Evolutionary conservation across 306 rosid genomes (phyloP), one percentile per base, ranked within the genome.

Genomic region (Inga laurina): DNA sequence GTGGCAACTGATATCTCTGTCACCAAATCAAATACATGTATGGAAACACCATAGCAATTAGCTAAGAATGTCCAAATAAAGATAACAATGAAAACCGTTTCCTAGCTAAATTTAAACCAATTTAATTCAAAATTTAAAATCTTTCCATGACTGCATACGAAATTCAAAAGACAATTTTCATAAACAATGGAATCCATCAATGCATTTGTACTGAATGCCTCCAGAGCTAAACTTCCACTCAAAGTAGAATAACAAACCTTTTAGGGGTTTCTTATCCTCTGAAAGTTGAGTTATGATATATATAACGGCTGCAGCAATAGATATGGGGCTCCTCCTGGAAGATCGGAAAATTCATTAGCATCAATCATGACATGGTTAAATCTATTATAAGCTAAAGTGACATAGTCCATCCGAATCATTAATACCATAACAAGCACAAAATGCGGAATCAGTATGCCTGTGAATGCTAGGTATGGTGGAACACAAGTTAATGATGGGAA

Each of bases 251-350:
- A 41, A 74, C 79, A 44, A 59, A 96, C 99, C 99, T 92, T 96
- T 96, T 48, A 92, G 94, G 72, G 99, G 93, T 85, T 94, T 96
- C 84, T 91, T 96, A 72, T 92, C 97, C 45, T 96, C 98, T 0
- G 98, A 96, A 79, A 96, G 98, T 73, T 96, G 97, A 65, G 99
- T 96, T 75, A 96, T 90, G 56, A 96, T 96, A 87, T 96, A 94
- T 84, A 92, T 96, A 72, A 96, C 99, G 81, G 99, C 98, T 8
- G 99, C 98, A n/a, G 98, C 98, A 83, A 96, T 94, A 59, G 98
- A 94, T 87, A 96, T 94, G 72, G 99, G 99, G 86, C 99, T 94
- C 89, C 99, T 91, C 98, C 99, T 96, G 92, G 22, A 76, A 87
- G 34, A 82, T 45, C 34, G 64, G 79, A 80, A 24, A 80, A 69